These are phyloP conservation scores for Sporothrix inflata DNA, from an alignment of 2,329 filamentous ascomycete genomes.

Conservation along the genomic window DNA sequence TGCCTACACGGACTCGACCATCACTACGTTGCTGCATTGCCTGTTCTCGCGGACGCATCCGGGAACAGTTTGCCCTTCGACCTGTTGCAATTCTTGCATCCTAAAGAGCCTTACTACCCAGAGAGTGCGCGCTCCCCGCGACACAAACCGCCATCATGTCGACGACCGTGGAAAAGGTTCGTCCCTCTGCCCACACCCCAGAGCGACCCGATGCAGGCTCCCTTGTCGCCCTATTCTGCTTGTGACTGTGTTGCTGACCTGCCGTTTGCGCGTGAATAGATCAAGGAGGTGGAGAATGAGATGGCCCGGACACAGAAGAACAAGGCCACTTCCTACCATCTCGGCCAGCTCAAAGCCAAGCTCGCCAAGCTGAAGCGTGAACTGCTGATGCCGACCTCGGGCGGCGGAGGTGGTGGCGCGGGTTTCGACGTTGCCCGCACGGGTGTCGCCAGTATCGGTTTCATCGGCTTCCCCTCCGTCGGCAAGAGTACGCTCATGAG, in stretches of 20 bases:
- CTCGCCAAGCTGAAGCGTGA: slow-evolving; percentile 97
- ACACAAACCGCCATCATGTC: slow-evolving; percentile 67
- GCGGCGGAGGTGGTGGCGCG: slow-evolving; percentile 81
- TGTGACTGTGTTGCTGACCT: slow-evolving; percentile 27
- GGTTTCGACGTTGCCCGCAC: slow-evolving; percentile 98
- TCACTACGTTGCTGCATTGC: neutral
- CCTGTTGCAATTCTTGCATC: neutral
- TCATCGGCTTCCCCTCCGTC: slow-evolving; percentile 97
- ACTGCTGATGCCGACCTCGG: slow-evolving; percentile 78
- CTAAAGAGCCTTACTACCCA: neutral
- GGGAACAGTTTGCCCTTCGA: neutral
- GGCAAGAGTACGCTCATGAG: slow-evolving; percentile 99
- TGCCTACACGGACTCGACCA: neutral
- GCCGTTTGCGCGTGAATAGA: slow-evolving; percentile 54
- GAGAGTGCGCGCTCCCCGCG: slow-evolving; percentile 21
- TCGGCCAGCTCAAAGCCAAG: slow-evolving; percentile 97
- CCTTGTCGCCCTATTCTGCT: neutral
- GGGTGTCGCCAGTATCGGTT: slow-evolving; percentile 94
- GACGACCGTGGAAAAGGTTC: slow-evolving; percentile 94
- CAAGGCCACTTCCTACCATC: slow-evolving; percentile 90
- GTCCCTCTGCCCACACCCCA: neutral
- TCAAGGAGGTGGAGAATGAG: slow-evolving; percentile 96
- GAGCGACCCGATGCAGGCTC: neutral
- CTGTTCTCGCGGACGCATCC: neutral
- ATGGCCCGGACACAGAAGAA: slow-evolving; percentile 98